Conservation (phyloP, 1,284 basidiomycete genomes). For the Heterobasidion parviporum region DNA sequence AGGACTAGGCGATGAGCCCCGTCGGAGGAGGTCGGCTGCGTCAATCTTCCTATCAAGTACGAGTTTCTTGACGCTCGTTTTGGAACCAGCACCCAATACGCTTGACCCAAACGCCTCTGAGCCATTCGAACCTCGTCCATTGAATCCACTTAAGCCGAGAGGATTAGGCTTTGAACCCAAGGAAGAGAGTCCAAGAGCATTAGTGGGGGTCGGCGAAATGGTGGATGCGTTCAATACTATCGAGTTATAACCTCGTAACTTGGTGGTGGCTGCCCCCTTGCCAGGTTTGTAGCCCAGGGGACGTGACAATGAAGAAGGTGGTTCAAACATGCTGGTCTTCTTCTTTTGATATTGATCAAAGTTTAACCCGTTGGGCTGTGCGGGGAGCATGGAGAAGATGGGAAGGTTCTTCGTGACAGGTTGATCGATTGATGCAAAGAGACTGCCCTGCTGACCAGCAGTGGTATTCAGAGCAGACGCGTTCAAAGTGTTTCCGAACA, state of each 20-base stretch:
- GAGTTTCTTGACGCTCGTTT: conserved; percentile 91
- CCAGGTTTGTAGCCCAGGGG: conserved; percentile 58
- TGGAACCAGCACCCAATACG: conserved; percentile 57
- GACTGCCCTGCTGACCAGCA: conserved; percentile 39
- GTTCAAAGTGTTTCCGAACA: conserved; percentile 39
- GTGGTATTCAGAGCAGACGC: conserved; percentile 32
- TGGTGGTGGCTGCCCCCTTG: conserved; percentile 28
- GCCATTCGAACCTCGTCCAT: conserved; percentile 26
- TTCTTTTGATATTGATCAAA: conserved; percentile 62
- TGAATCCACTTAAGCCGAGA: conserved; percentile 39
- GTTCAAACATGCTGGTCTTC: conserved; percentile 64
- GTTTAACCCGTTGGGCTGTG: conserved; percentile 53
- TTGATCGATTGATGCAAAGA: conserved; percentile 84
- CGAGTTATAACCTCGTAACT: conserved; percentile 60
- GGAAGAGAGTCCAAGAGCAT: conserved; percentile 36
- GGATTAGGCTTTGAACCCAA: conserved; percentile 43
- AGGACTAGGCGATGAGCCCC: conserved; percentile 35
- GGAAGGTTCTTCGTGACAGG: conserved; percentile 84
- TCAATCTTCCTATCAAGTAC: conserved; percentile 80
- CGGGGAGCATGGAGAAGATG: conserved; percentile 66
- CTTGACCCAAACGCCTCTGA: conserved; percentile 59
- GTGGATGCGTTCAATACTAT: conserved; percentile 23
- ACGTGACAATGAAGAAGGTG: conserved; percentile 55
- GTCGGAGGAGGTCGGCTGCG: conserved; percentile 58
- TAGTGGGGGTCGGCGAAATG: conserved; percentile 11